Evolutionary conservation across 495 filamentous ascomycete genomes (phyloP), one percentile per base, ranked within the genome.

Genomic region (Tuber melanosporum): DNA sequence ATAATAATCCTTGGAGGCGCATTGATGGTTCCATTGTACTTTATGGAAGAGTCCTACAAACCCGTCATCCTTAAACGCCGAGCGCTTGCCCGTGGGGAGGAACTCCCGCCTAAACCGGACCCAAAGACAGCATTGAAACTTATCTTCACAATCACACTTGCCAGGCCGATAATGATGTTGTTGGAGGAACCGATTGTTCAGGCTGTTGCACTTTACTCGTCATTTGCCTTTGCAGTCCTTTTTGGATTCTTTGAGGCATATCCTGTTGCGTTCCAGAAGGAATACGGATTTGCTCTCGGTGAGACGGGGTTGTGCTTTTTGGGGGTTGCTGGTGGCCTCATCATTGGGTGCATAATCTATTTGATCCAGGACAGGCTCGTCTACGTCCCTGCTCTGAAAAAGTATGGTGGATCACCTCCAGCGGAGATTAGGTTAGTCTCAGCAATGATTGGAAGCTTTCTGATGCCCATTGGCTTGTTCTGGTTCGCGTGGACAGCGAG

Each of bases 1-100:
- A 91, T 94, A 82, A 87, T 94, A 73, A 92, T 94, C 72, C 88
- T 94, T 71, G 92, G 92, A 45, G 90, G 85, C 0, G 84, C 86
- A 71, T 89, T 91, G 41, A 90, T 93, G 80, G 19, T 91, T 1
- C 81, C 91, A 36, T 91, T 94, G 76, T 86, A 91, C 73, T 84
- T 93, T 74, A 86, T 90, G 70, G 83, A 85, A 69, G 91, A 93
- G 83, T 91, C 91, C 0, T 92, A 90, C 82, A 89, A 91, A 79
- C 87, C 88, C 15, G 84, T 87, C n/a, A 87, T 93, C 66, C 85
- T 90, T 42, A 85, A 85, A 39, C 85, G 86, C 9, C 85, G 87
- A n/a, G 85, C 86, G 17, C 86, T 87, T 71, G 80, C 85, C 62
- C 82, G 86, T 9, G 85, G 86, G 1, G 79, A 86, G 32, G 62